These are phyloP conservation scores for Fusarium irregulare DNA, from an alignment of 2,329 filamentous ascomycete genomes.

Conservation along the genomic window DNA sequence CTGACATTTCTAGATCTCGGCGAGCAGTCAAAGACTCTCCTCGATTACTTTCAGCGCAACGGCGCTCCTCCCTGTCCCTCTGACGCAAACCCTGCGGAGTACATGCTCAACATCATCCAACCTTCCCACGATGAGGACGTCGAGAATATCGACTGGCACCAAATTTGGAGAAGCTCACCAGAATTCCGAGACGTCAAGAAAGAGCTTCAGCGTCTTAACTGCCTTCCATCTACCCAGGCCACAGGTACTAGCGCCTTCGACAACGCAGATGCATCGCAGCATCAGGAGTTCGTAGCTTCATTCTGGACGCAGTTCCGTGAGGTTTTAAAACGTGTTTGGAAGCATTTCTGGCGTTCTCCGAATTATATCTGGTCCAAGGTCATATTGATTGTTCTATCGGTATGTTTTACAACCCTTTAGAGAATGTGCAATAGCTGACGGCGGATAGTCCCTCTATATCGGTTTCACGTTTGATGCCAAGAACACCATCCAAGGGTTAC, in stretches of 20 bases:
- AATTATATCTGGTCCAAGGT: conserved; percentile 70
- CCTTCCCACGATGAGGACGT: conserved; percentile 37
- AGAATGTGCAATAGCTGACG: neutral
- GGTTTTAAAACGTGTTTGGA: conserved; percentile 52
- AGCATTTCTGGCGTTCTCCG: conserved; percentile 56
- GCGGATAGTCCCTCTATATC: conserved; percentile 64
- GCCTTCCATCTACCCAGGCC: conserved; percentile 1
- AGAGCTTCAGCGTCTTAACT: conserved; percentile 37
- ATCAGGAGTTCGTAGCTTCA: conserved; percentile 48
- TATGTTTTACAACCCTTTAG: neutral
- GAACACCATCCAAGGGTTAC: conserved; percentile 67
- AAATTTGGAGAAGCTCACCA: conserved; percentile 51
- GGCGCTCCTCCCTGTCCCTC: conserved; percentile 65
- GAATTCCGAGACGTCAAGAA: conserved; percentile 50
- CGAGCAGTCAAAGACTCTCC: conserved; percentile 60
- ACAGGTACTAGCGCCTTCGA: neutral
- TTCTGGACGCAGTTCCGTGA: conserved; percentile 50
- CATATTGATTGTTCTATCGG: conserved; percentile 44
- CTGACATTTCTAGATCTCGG: conserved; percentile 38
- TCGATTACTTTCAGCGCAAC: conserved; percentile 70
- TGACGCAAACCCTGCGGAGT: conserved; percentile 74
- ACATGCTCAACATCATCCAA: conserved; percentile 65
- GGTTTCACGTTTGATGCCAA: conserved; percentile 73
- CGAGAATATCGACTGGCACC: conserved; percentile 62
- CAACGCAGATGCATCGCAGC: conserved; percentile 35